These are phyloP conservation scores for Nemania sp. DNA, from an alignment of 2,329 filamentous ascomycete species.

Conservation along the genomic window DNA sequence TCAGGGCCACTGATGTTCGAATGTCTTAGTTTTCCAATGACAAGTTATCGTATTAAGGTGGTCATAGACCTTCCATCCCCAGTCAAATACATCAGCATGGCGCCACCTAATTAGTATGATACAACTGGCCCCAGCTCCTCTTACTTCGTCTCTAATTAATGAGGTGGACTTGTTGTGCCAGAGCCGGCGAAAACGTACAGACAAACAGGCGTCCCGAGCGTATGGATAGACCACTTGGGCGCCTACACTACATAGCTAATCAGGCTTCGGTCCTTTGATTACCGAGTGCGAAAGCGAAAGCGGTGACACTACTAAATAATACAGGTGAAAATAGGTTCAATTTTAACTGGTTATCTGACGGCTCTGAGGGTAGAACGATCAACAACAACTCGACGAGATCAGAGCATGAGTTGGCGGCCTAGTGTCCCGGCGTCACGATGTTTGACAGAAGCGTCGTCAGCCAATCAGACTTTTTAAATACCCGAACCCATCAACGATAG, in stretches of 20 bases:
- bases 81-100: conserved; percentile 26
- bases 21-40: conserved; percentile 33
- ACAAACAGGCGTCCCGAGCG: too few relatives aligned
- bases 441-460: conserved; percentile 16
- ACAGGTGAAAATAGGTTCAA: not conserved
- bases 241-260: too few relatives aligned
- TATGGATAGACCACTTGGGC: too few relatives aligned
- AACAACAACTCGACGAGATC: conserved; percentile 2
- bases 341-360: not conserved
- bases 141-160: too few relatives aligned
- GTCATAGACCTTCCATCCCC: conserved; percentile 29
- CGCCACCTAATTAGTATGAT: conserved; percentile 23
- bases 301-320: not conserved
- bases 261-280: conserved; percentile 24
- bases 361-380: conserved; percentile 8
- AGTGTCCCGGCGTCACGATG: conserved; percentile 12
- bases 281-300: conserved; percentile 22
- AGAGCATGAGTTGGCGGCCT: too few relatives aligned
- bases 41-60: conserved; percentile 30
- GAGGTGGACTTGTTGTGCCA: conserved; percentile 9
- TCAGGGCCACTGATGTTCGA: conserved; percentile 33
- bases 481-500: conserved; percentile 23
- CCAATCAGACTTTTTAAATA: conserved; percentile 26
- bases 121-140: too few relatives aligned
- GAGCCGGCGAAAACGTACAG: conserved; percentile 15